Evolutionary conservation across 306 rosid species (phyloP).

Genomic region (Cicer yamashitae): DNA sequence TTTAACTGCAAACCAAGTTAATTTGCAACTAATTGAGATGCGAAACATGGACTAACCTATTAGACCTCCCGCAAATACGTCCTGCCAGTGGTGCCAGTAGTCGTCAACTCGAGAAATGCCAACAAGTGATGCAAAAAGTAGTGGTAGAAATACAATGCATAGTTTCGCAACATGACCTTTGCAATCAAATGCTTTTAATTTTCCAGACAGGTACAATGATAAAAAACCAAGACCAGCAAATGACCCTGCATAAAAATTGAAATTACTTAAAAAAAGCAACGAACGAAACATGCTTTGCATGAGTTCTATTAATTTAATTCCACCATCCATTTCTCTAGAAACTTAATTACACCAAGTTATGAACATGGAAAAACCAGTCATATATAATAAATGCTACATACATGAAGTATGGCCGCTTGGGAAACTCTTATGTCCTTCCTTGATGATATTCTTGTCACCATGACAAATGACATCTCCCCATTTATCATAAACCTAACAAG

Average conservation of each 20-base stretch:
- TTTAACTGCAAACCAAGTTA: neutral
- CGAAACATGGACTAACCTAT: constrained; percentile 60
- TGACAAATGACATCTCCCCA: constrained; percentile 83
- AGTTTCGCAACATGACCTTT: constrained; percentile 79
- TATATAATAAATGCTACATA: constrained; percentile 45
- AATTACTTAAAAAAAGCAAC: constrained; percentile 32
- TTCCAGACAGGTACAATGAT: constrained; percentile 80
- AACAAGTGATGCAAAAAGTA: constrained; percentile 86
- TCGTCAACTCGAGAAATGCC: constrained; percentile 86
- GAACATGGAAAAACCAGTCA: constrained; percentile 7
- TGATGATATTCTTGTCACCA: constrained; percentile 65
- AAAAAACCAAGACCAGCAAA: constrained; percentile 86
- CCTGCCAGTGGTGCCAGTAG: constrained; percentile 98
- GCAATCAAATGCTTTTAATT: constrained; percentile 73
- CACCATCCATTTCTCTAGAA: constrained; percentile 31
- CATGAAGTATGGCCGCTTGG: constrained; percentile 96
- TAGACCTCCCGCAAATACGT: constrained; percentile 88
- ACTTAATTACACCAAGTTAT: constrained; percentile 1
- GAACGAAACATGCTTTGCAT: neutral
- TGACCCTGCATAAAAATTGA: constrained; percentile 70
- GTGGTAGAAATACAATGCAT: constrained; percentile 73
- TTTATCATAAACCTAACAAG: constrained; percentile 68
- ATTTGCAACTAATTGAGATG: constrained; percentile 12
- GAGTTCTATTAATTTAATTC: constrained; percentile 28
- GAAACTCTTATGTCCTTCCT: constrained; percentile 95